Percentiles rank a stretch among this genome's conserved stretches.
phyloP scores from a whole-genome alignment of 73 alveolate genomes.

The Uronychia setigera region DNA sequence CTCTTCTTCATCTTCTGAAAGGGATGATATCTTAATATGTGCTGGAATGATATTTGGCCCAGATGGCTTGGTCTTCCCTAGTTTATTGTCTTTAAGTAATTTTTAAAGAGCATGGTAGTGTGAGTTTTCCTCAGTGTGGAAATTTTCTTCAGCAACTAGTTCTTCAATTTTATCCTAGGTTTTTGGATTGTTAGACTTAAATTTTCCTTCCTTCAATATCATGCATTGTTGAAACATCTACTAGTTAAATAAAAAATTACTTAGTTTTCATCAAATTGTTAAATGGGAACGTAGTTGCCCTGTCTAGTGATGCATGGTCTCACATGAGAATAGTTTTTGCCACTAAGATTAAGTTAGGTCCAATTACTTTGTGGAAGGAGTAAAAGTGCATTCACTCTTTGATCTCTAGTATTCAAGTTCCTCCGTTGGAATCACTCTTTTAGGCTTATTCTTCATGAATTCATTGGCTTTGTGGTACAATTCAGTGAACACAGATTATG shows the following conservation, averaged over 20 bases:
- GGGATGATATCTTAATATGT: neutral
- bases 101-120: too few relatives aligned
- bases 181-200: neutral
- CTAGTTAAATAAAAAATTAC: neutral
- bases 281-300: neutral
- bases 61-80: neutral
- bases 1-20: too few relatives aligned
- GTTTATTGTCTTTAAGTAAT: too few relatives aligned
- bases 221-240: neutral
- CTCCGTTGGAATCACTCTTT: neutral
- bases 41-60: neutral
- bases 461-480: neutral
- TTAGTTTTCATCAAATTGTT: neutral
- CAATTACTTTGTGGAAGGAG: neutral
- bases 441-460: neutral
- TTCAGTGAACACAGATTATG: neutral
- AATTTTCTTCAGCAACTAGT: neutral
- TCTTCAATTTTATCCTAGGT: neutral
- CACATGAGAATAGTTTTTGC: too few relatives aligned
- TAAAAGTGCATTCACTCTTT: neutral
- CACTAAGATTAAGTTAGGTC: too few relatives aligned
- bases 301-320: too few relatives aligned
- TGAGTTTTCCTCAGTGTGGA: neutral
- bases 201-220: neutral
- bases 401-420: neutral